These are phyloP conservation scores for Stylosanthes scabra DNA, from an alignment of 331 rosid species.

Conservation along the genomic window DNA sequence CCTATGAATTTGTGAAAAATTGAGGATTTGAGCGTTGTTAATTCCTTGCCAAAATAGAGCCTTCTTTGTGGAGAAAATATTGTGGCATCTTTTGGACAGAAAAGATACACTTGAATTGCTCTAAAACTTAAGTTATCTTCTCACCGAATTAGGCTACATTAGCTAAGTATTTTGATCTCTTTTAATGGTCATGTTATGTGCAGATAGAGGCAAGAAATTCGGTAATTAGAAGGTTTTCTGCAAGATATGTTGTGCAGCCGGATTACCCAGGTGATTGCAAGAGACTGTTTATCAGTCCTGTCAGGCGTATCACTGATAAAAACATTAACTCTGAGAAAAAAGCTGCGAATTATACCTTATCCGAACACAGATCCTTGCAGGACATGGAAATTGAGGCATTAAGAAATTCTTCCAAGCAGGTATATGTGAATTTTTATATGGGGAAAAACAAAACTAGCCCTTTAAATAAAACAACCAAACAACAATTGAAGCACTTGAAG, in stretches of 20 bases:
- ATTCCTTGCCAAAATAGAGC: not conserved
- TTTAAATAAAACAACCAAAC: slow-evolving; percentile 6
- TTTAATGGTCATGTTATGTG: slow-evolving; percentile 1
- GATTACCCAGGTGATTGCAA: slow-evolving; percentile 55
- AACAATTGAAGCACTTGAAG: not conserved
- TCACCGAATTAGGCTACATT: not conserved
- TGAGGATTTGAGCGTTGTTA: slow-evolving; percentile 17
- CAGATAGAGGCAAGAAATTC: slow-evolving; percentile 53
- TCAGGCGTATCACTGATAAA: slow-evolving; percentile 33
- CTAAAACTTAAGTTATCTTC: slow-evolving; percentile 17
- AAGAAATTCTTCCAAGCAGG: slow-evolving; percentile 38
- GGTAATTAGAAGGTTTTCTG: slow-evolving; percentile 51
- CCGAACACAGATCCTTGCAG: slow-evolving; percentile 45
- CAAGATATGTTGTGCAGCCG: slow-evolving; percentile 53
- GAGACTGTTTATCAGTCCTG: slow-evolving; percentile 56
- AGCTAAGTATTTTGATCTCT: slow-evolving; percentile 6
- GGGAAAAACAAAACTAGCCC: not conserved
- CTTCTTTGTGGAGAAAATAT: slow-evolving; percentile 5
- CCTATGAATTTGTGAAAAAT: slow-evolving; percentile 30
- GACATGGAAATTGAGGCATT: slow-evolving; percentile 37
- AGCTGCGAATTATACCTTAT: slow-evolving; percentile 30
- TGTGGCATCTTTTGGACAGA: not conserved
- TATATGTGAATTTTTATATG: slow-evolving; percentile 16
- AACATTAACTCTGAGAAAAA: slow-evolving; percentile 37
- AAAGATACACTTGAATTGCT: slow-evolving; percentile 22